Evolutionary conservation across 2,329 filamentous ascomycete genomes (phyloP), one percentile per base, ranked within the genome.

Genomic region (Exophiala aquamarina): DNA sequence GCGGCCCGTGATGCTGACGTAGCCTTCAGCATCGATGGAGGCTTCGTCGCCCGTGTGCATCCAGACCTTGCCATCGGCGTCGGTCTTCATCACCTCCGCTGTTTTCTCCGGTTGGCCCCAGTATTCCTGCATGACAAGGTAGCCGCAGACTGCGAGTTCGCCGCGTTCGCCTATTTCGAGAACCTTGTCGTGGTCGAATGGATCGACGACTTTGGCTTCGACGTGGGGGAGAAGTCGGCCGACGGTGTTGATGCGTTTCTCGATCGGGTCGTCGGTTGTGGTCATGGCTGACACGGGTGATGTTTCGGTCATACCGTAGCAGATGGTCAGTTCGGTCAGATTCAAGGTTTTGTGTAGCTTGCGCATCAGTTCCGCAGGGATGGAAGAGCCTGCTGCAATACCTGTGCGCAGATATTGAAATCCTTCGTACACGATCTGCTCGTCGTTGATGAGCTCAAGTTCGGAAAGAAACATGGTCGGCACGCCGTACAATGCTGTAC

Each of bases 221-320:
- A 94, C 91, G 64, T 97, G 91, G 7, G 91, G 89, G 69, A 97
- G 82, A 1, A 86, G 74, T n/a, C 78, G 74, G 2, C 93, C 93
- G 1, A 97, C 89, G 3, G 81, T 86, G 31, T 81, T 76, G 41
- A 89, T 86, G 32, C 90, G 77, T 67, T 86, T 87, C 29, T 78
- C 77, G 2, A 89, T 72, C 0, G 88, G 83, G 62, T 95, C 90
- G 14, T 79, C 69, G 0, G 88, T 91, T 0, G 81, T 75, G 0
- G 91, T 95, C 90, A 95, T 95, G 55, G 80, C 81, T 5, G 73
- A 76, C 0, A 81, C 77, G 2, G 73, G 80, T 75, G 61, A 87
- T 53, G 91, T 96, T 69, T 96, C 91, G 1, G 91, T 96, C 90
- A 95, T 95, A 52, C 91, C 91, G 66, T 96, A 97, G 73, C 91